Conservation (phyloP, 2,329 filamentous ascomycete species). For the Stromatinia cepivora region DNA sequence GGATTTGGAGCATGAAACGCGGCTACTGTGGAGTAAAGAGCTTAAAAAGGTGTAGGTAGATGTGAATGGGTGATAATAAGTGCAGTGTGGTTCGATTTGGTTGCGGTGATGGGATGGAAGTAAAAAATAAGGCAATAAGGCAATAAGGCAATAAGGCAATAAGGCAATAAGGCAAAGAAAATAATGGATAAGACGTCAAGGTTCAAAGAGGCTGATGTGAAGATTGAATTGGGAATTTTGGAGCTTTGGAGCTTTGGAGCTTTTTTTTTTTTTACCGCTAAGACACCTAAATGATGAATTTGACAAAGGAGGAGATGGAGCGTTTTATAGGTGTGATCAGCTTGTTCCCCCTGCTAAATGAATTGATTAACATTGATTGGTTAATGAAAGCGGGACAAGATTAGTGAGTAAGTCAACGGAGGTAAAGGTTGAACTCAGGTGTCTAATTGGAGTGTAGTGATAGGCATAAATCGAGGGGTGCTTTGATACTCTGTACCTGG, state of each 20-base stretch:
- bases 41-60: neutral
- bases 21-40: neutral
- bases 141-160: neutral
- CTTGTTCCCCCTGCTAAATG: slow-evolving; percentile 8
- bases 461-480: no score
- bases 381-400: neutral
- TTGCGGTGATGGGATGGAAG: neutral
- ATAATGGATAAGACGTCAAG: neutral
- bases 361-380: neutral
- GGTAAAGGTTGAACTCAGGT: no score
- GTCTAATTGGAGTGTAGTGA: no score
- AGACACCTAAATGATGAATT: slow-evolving; percentile 8
- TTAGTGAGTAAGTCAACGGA: neutral
- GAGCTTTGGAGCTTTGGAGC: no score
- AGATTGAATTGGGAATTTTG: no score
- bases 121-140: neutral
- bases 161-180: neutral
- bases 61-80: neutral
- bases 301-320: slow-evolving; percentile 13
- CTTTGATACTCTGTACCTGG: no score
- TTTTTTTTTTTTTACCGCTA: neutral
- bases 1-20: neutral
- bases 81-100: neutral
- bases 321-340: slow-evolving; percentile 16
- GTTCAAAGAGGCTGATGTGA: no score